Conservation (phyloP, 2,329 filamentous ascomycete species). For the Diaporthe velutina region DNA sequence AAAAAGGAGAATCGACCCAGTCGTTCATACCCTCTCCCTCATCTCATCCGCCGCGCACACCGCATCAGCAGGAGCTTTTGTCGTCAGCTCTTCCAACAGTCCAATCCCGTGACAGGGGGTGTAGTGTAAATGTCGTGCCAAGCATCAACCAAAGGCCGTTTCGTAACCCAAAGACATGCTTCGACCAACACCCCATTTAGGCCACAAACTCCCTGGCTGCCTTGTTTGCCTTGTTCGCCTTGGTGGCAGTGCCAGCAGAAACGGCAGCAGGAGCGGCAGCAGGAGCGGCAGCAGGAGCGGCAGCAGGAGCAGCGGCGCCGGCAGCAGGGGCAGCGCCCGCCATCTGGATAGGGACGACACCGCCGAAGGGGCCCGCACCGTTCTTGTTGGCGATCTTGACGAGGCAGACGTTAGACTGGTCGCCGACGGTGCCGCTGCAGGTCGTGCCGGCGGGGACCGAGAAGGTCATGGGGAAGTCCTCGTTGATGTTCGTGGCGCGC, state of each 20-base stretch:
- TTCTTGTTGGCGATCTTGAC: conserved; percentile 59
- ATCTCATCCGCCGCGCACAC: background rate
- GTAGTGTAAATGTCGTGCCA: background rate
- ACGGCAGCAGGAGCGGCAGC: background rate
- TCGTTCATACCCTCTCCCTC: conserved; percentile 38
- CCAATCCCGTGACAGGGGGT: background rate
- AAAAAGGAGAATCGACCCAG: conserved; percentile 37
- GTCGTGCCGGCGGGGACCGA: conserved; percentile 45
- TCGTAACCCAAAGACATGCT: too few species aligned
- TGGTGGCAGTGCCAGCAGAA: background rate
- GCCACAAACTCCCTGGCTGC: background rate
- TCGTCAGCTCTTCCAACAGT: background rate
- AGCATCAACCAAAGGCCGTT: background rate
- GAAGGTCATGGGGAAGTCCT: conserved; percentile 49
- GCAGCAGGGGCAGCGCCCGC: conserved; percentile 40
- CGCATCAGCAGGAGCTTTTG: background rate
- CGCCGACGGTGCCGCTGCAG: conserved; percentile 53
- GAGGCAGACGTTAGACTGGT: conserved; percentile 54
- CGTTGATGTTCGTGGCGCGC: conserved; percentile 42
- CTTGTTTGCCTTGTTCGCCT: background rate
- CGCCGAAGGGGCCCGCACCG: conserved; percentile 56
- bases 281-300: background rate
- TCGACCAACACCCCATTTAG: too few species aligned
- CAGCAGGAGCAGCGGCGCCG: conserved; percentile 25
- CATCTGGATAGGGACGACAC: conserved; percentile 56